Percentiles rank a stretch among this genome's conserved stretches.
Evolutionary conservation across 306 rosid genomes (phyloP).

Genomic region (Dalbergia oliveri): DNA sequence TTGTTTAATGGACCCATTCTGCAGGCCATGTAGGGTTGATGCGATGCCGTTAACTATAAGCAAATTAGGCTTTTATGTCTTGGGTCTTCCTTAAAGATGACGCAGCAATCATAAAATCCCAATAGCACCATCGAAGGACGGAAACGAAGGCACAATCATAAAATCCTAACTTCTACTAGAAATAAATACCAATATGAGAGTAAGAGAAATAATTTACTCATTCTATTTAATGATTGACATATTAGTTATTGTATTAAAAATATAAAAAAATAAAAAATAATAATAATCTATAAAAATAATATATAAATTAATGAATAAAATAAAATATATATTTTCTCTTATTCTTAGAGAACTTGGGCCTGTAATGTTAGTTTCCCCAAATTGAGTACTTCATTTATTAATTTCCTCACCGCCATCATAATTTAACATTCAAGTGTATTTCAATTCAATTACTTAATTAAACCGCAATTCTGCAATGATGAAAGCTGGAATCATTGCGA

Average conservation of each 20-base stretch:
- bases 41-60: not conserved
- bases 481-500: not conserved
- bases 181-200: too few relatives aligned
- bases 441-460: constrained; percentile 2
- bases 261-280: too few relatives aligned
- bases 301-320: too few relatives aligned
- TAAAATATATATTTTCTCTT: too few relatives aligned
- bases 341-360: too few relatives aligned
- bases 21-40: not conserved
- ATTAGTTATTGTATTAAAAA: too few relatives aligned
- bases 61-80: not conserved
- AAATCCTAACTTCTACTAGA: not conserved
- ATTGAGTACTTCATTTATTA: not conserved
- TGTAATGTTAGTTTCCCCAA: not conserved
- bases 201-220: too few relatives aligned
- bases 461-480: not conserved
- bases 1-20: constrained; percentile 20
- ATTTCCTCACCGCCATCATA: constrained; percentile 1
- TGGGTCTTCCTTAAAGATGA: constrained; percentile 18
- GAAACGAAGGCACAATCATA: not conserved
- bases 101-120: constrained; percentile 9
- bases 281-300: too few relatives aligned
- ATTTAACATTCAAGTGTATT: constrained; percentile 3
- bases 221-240: too few relatives aligned
- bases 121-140: not conserved